Evolutionary conservation across 2,329 filamentous ascomycete genomes (phyloP).

Genomic region (Epichloe coenophiala): DNA sequence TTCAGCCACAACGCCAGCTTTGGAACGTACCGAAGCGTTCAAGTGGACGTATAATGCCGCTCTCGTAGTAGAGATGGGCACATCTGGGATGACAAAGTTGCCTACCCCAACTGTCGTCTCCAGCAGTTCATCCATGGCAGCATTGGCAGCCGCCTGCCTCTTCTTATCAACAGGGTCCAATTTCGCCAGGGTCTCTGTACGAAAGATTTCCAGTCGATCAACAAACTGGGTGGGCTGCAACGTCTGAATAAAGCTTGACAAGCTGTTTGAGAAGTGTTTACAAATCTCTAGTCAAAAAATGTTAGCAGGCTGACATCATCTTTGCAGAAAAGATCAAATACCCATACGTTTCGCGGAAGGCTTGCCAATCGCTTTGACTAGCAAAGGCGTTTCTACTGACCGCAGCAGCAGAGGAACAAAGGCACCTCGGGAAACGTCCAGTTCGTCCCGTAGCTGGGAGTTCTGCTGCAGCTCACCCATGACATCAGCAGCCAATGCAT

Average conservation of each 20-base stretch:
- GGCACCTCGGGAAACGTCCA: conserved; percentile 46
- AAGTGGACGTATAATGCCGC: conserved; percentile 77
- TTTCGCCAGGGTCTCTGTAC: conserved; percentile 39
- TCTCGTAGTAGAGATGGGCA: conserved; percentile 61
- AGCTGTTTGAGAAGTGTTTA: conserved; percentile 34
- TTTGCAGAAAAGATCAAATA: neutral
- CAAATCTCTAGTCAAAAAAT: conserved; percentile 25
- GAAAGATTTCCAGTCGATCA: conserved; percentile 41
- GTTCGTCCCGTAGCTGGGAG: conserved; percentile 37
- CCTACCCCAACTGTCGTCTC: conserved; percentile 43
- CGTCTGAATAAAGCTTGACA: conserved; percentile 42
- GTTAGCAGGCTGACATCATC: neutral
- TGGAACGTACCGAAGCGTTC: conserved; percentile 54
- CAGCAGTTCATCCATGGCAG: conserved; percentile 41
- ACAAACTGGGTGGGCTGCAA: conserved; percentile 43
- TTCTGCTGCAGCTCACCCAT: conserved; percentile 31
- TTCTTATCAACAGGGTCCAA: conserved; percentile 43
- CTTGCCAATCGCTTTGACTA: conserved; percentile 40
- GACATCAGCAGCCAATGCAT: conserved; percentile 33
- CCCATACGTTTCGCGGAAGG: conserved; percentile 36
- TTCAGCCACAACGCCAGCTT: neutral
- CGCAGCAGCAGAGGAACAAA: conserved; percentile 50
- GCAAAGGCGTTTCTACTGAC: conserved; percentile 44
- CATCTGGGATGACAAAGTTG: conserved; percentile 43
- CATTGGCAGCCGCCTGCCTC: conserved; percentile 31